Evolutionary conservation across 768 basidiomycete species (phyloP), one percentile per base, ranked within the genome.

Genomic region (Paxillus rubicundulus): DNA sequence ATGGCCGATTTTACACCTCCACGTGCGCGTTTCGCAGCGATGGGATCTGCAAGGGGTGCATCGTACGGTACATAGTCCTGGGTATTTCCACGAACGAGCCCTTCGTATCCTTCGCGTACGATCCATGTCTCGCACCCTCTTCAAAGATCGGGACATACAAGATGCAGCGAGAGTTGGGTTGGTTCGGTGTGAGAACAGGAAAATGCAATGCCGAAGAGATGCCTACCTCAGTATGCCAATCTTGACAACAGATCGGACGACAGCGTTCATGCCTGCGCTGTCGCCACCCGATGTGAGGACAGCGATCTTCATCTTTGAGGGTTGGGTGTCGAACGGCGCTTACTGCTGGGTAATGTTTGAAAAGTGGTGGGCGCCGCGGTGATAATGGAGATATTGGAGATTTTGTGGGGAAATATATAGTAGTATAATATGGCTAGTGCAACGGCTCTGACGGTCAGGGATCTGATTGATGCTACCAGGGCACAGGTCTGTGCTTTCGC

Each of bases 71-170:
- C 41, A 34, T 68, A 55, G 3, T 61, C 63, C 24, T 78, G 75
- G 3, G 74, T 66, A 47, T 68, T 98, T n/a, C 97, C 97, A 52
- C 88, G 82, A 10, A 99, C 95, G 54, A 98, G 86, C 20, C 97
- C 97, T 68, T 98, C 95, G 75, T 98, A 99, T 36, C 97, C 97
- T 73, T 99, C 97, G 34, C 97, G 89, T 53, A 99, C 91, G 56
- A 98, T 85, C 79, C 86, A 99, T 13, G 90, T 87, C 69, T 98
- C 92, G 70, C 94, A 98, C 33, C 93, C 95, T 73, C 97, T 96
- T 33, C 12, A 33, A 9, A 24, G 63, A 8, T 48, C 34, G 27
- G 32, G 9, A 21, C 37, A 3, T 30, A n/a, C 34, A 30, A 49
- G 42, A 10, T 55, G 58, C n/a, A 28, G 9, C 14, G 20, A 24